Evolutionary conservation across 179 eudicot species (phyloP), one percentile per base, ranked within the genome.

Genomic region (Silene coronaria): DNA sequence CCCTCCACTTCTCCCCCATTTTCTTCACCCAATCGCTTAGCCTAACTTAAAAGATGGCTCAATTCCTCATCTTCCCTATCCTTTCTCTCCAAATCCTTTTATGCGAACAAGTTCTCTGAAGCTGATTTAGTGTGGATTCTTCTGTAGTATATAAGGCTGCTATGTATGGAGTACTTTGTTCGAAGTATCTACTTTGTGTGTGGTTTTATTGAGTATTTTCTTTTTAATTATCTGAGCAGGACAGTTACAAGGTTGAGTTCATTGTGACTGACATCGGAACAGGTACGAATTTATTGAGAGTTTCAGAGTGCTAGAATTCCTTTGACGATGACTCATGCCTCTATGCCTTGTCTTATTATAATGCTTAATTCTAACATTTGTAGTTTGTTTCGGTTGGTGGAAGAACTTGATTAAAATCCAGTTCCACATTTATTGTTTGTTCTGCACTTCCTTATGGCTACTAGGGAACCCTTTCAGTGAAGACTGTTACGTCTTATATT

Each of bases 181-280:
- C 16, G 22, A 70, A 55, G 46, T 21, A n/a, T 57, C 24, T 57
- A 9, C 45, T 30, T 21, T 34, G 62, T 70, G 42, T 62, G 38
- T 13, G n/a, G 63, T 48, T 19, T 58, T 55, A 19, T 22, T 19
- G 36, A 60, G 19, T 5, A 24, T 70, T n/a, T n/a, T n/a, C n/a
- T n/a, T n/a, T 57, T 58, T 63, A 57, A 2, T 69, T 57, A 8
- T 46, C 45, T 83, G 68, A 76, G 73, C 92, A 94, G 98, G 98
- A 89, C 27, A 26, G 23, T 67, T 89, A 87, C 86, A 83, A 65
- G 70, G 73, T 94, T 89, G 98, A 94, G 76, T 82, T 94, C 45
- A 81, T 84, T 19, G 82, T 89, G 27, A 85, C 82, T 72, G 98
- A 94, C 81, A 80, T 88, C 76, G 98, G 97, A 76, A 89, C 77